phyloP scores from a whole-genome alignment of 202 grass and related monocot genomes.

The Schoenoplectus tabernaemontani region DNA sequence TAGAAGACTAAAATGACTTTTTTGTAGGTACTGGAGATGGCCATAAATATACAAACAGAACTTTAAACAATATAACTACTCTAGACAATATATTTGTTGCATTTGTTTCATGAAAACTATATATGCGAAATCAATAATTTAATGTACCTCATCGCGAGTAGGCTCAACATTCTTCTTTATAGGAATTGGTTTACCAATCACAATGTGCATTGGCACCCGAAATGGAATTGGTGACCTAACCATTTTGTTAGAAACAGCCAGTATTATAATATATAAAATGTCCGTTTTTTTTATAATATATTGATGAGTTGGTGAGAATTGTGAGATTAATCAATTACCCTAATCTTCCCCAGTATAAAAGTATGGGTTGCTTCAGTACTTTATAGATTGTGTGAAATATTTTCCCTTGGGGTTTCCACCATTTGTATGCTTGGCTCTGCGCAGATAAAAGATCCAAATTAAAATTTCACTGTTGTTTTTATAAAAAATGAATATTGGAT shows the following conservation, averaged over 20 bases:
- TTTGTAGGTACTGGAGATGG: too few species aligned
- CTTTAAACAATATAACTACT: neutral
- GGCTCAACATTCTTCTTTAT: conserved; percentile 29
- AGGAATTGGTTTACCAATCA: conserved; percentile 34
- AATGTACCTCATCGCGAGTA: conserved; percentile 28
- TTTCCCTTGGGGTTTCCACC: conserved; percentile 35
- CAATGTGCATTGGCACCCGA: conserved; percentile 31
- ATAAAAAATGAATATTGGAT: neutral
- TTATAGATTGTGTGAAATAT: conserved; percentile 26
- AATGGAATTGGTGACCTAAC: conserved; percentile 32
- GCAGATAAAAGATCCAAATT: neutral
- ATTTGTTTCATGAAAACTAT: neutral
- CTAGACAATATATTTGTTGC: neutral
- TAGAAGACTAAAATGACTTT: too few species aligned
- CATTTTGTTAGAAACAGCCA: neutral
- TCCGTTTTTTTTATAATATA: neutral
- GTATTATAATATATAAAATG: neutral
- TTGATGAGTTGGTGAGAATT: neutral
- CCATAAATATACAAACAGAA: too few species aligned
- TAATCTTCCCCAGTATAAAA: conserved; percentile 41
- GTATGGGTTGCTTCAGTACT: conserved; percentile 31
- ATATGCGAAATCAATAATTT: neutral
- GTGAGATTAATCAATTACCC: conserved; percentile 21
- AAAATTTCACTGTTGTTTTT: neutral
- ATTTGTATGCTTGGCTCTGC: conserved; percentile 38